Conservation (phyloP, 2,329 filamentous ascomycete genomes). For the Stachybotrys echinatus region DNA sequence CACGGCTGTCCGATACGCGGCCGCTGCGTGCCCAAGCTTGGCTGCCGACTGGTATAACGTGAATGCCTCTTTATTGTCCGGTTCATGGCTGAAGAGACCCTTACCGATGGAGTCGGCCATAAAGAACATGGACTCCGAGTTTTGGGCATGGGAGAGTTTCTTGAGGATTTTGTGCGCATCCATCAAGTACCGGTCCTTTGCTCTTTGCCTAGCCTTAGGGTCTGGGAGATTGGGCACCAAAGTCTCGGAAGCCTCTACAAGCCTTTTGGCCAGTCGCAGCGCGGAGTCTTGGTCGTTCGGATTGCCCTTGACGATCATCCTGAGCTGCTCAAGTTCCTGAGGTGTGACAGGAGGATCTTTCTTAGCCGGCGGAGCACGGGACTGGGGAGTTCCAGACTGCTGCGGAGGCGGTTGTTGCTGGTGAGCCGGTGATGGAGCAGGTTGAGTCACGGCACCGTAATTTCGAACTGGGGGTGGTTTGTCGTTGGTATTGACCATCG, state of each 20-base stretch:
- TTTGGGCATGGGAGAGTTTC: slow-evolving; percentile 70
- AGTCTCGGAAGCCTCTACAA: slow-evolving; percentile 78
- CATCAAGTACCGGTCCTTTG: slow-evolving; percentile 74
- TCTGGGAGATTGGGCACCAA: slow-evolving; percentile 62
- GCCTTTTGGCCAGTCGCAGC: slow-evolving; percentile 71
- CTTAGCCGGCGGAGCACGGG: slow-evolving; percentile 15
- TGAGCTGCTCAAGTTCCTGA: slow-evolving; percentile 71
- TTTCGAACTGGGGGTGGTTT: slow-evolving; percentile 56
- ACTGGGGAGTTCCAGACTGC: slow-evolving; percentile 20
- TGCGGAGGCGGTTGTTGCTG: slow-evolving; percentile 25
- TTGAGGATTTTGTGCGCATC: slow-evolving; percentile 91
- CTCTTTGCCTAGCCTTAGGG: slow-evolving; percentile 66
- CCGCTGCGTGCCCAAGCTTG: slow-evolving; percentile 78
- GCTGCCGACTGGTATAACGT: slow-evolving; percentile 89
- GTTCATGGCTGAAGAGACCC: slow-evolving; percentile 70
- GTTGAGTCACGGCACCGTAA: slow-evolving; percentile 42
- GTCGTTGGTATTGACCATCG: slow-evolving; percentile 47
- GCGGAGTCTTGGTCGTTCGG: slow-evolving; percentile 67
- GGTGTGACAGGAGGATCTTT: slow-evolving; percentile 58
- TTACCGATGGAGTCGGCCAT: slow-evolving; percentile 85
- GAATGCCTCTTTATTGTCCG: slow-evolving; percentile 89
- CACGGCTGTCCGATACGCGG: slow-evolving; percentile 90
- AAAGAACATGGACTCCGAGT: slow-evolving; percentile 88
- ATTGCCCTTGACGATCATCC: slow-evolving; percentile 63
- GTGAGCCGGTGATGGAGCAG: slow-evolving; percentile 14